These are phyloP conservation scores for Camellia granthamiana DNA, from an alignment of 148 eudicot species.

Conservation along the genomic window DNA sequence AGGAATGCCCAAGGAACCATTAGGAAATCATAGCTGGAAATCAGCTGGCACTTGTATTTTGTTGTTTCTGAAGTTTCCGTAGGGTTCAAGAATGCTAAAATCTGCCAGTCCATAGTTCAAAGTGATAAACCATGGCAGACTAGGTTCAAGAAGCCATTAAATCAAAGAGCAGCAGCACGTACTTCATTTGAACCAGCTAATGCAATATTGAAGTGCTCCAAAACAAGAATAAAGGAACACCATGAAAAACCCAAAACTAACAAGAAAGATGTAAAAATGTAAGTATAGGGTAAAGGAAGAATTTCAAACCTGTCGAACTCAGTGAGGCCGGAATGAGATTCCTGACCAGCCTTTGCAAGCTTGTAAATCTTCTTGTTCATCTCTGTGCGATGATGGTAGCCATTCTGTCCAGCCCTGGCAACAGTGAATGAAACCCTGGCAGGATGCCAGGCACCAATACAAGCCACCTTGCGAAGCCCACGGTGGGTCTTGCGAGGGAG, in stretches of 20 bases:
- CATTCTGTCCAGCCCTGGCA: constrained; percentile 53
- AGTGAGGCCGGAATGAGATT: constrained; percentile 41
- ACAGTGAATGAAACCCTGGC: constrained; percentile 49
- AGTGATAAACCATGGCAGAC: neutral
- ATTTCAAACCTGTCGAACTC: constrained; percentile 40
- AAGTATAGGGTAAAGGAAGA: neutral
- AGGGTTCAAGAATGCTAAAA: no score
- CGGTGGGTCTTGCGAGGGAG: constrained; percentile 48
- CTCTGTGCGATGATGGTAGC: constrained; percentile 47
- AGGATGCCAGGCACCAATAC: constrained; percentile 57
- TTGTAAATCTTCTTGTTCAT: constrained; percentile 49
- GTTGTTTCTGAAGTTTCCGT: neutral
- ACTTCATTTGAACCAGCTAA: no score
- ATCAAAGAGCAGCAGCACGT: no score
- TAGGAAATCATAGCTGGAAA: neutral
- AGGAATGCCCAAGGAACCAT: neutral
- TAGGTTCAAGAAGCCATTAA: neutral
- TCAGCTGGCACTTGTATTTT: no score
- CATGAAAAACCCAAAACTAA: neutral
- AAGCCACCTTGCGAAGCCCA: constrained; percentile 52
- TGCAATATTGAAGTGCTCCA: neutral
- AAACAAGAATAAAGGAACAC: neutral
- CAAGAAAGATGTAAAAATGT: neutral
- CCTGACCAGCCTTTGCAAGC: constrained; percentile 43
- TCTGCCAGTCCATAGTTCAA: neutral